Evolutionary conservation across 176 grass and related monocot species (phyloP).

Genomic region (Eragrostis curvula): DNA sequence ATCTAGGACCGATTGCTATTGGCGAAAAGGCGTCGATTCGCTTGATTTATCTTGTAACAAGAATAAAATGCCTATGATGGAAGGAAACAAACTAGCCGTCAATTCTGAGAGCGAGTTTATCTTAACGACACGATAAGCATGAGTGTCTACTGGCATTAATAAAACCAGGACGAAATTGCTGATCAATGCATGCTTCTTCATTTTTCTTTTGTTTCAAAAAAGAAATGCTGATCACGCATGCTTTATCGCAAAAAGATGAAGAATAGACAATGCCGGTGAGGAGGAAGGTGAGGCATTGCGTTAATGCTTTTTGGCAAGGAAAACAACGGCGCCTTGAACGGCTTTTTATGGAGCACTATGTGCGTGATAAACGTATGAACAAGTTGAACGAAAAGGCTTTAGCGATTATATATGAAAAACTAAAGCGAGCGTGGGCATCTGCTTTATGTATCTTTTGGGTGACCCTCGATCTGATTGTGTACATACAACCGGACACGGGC

Average conservation of each 20-base stretch:
- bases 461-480: neutral
- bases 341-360: conserved; percentile 1
- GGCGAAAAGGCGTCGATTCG: neutral
- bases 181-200: neutral
- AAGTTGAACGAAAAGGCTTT: neutral
- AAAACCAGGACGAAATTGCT: neutral
- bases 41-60: neutral
- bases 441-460: conserved; percentile 25
- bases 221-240: neutral
- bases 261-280: neutral
- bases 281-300: neutral
- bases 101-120: neutral
- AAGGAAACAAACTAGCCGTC: neutral
- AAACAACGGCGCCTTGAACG: neutral
- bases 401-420: neutral
- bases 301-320: conserved; percentile 12
- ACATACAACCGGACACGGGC: neutral
- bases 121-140: neutral
- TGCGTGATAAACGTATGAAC: neutral
- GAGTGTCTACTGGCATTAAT: neutral
- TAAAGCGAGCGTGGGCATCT: neutral
- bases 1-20: neutral
- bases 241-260: too few species aligned
- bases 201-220: neutral
- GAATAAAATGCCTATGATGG: neutral